Conservation (phyloP, 495 filamentous ascomycete genomes). For the Penicillium nucicola region DNA sequence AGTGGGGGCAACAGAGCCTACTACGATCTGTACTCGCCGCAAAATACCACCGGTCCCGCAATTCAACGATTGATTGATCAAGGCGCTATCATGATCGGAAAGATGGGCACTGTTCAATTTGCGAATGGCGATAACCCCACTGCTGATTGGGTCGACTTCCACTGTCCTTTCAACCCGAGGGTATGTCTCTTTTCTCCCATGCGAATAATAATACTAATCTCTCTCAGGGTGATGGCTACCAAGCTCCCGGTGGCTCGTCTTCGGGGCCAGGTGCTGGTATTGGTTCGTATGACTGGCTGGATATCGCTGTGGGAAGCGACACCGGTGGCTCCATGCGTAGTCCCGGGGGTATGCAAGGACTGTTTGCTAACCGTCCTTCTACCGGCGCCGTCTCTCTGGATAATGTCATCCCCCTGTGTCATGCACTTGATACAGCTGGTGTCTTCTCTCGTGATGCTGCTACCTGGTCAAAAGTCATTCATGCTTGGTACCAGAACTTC, state of each 20-base stretch:
- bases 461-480: conserved; percentile 43
- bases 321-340: conserved; percentile 42
- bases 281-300: conserved; percentile 40
- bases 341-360: conserved; percentile 33
- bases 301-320: conserved; percentile 46
- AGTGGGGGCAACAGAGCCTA: conserved; percentile 41
- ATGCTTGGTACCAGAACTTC: conserved; percentile 45
- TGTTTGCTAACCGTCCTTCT: conserved; percentile 32
- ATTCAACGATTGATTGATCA: conserved; percentile 38
- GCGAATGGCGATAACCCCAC: conserved; percentile 36
- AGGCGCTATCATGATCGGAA: conserved; percentile 48
- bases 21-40: conserved; percentile 31
- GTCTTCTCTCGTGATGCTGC: conserved; percentile 45
- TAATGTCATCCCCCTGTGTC: conserved; percentile 41
- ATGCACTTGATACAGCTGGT: conserved; percentile 46
- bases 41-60: conserved; percentile 27
- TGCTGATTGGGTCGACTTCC: conserved; percentile 41
- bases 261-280: conserved; percentile 37
- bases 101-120: conserved; percentile 47
- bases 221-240: conserved; percentile 38
- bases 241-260: conserved; percentile 35
- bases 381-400: conserved; percentile 19
- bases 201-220: not conserved
- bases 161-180: conserved; percentile 41
- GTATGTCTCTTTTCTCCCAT: not conserved